phyloP scores from a whole-genome alignment of 495 filamentous ascomycete genomes.

The Trichoderma virens region DNA sequence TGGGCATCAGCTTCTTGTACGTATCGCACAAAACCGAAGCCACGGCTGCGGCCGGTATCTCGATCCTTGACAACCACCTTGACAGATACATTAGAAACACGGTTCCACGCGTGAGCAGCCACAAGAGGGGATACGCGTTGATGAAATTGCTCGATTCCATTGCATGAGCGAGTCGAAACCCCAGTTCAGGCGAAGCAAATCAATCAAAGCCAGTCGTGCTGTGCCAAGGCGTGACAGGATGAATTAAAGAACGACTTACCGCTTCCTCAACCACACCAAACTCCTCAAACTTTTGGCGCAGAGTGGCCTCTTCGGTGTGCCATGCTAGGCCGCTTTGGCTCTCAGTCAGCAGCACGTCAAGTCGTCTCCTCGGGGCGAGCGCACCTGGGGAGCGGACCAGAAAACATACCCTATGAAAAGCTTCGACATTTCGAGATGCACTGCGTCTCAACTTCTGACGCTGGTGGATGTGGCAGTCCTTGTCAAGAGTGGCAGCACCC shows the following conservation, averaged over 20 bases:
- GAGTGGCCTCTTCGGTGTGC: conserved; percentile 84
- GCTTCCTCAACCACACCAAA: conserved; percentile 88
- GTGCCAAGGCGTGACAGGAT: neutral
- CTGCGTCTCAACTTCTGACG: neutral
- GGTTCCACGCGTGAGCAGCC: neutral
- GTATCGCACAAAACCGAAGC: conserved; percentile 95
- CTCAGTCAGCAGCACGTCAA: conserved; percentile 17
- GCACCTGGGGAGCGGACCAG: neutral
- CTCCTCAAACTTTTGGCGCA: conserved; percentile 81
- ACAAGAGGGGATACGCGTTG: neutral
- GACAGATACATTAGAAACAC: conserved; percentile 2
- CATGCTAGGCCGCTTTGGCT: conserved; percentile 79
- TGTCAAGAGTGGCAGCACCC: neutral
- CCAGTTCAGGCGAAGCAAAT: neutral
- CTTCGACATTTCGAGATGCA: conserved; percentile 58
- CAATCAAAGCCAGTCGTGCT: neutral
- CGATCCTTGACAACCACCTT: conserved; percentile 97
- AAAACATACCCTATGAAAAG: conserved; percentile 77
- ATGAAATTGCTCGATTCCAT: neutral
- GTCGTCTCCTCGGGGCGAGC: conserved; percentile 11
- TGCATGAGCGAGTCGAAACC: neutral
- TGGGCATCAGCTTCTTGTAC: conserved; percentile 74
- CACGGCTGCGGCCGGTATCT: conserved; percentile 90
- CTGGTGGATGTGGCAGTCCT: conserved; percentile 3
- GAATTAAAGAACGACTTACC: conserved; percentile 46